Evolutionary conservation across 108 stramenopile genomes (phyloP).

Genomic region (Tribonema minus): DNA sequence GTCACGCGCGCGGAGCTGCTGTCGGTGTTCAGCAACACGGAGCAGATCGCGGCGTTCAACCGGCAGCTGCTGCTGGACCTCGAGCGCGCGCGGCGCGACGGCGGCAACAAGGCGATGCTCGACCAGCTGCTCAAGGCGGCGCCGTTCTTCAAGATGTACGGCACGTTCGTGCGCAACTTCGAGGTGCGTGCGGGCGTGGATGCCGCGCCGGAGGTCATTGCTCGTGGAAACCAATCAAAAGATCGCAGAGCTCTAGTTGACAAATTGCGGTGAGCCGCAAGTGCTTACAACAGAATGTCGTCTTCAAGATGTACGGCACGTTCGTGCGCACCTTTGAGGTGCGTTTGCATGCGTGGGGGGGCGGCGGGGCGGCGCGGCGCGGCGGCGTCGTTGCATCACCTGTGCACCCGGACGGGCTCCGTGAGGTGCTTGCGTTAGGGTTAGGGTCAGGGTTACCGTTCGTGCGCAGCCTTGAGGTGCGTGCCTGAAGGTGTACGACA

Average conservation of each 20-base stretch:
- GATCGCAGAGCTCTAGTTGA: too few relatives aligned
- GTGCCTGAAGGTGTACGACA: neutral
- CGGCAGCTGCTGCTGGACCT: constrained; percentile 36
- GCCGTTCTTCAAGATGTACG: constrained; percentile 54
- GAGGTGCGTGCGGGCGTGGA: constrained; percentile 26
- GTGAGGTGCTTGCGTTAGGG: too few relatives aligned
- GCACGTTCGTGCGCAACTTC: constrained; percentile 46
- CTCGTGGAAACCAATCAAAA: neutral
- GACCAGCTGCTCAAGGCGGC: constrained; percentile 32
- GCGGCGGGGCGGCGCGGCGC: too few relatives aligned
- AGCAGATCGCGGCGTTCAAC: constrained; percentile 36
- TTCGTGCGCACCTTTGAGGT: constrained; percentile 47
- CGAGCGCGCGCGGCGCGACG: neutral
- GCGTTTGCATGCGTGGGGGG: constrained; percentile 24
- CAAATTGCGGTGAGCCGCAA: constrained; percentile 1
- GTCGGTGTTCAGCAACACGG: constrained; percentile 34
- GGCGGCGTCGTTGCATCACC: too few relatives aligned
- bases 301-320: constrained; percentile 51
- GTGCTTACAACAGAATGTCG: constrained; percentile 29
- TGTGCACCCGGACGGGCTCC: too few relatives aligned
- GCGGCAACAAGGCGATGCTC: neutral
- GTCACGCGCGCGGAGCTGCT: too few relatives aligned
- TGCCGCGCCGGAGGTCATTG: neutral
- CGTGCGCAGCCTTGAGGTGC: constrained; percentile 2
- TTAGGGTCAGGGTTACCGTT: too few relatives aligned